phyloP scores from a whole-genome alignment of 768 basidiomycete species.

The Leccinum pellstonianum region DNA sequence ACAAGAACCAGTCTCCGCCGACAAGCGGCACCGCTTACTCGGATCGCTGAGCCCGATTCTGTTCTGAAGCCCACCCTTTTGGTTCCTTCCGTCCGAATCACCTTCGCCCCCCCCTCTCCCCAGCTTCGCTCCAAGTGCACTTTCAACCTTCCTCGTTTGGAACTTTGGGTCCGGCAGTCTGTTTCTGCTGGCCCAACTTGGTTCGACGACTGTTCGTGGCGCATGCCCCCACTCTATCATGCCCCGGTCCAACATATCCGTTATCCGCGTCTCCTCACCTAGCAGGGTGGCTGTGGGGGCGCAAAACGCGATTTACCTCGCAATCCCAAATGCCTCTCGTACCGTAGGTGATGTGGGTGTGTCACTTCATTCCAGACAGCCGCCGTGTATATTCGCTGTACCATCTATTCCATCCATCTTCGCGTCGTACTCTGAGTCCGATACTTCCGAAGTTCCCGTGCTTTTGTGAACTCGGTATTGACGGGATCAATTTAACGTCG shows the following conservation, averaged over 20 bases:
- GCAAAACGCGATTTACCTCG: constrained; percentile 26
- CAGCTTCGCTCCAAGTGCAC: not conserved
- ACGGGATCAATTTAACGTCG: not conserved
- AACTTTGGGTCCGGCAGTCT: constrained; percentile 20
- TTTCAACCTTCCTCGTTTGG: constrained; percentile 32
- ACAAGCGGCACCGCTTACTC: constrained; percentile 25
- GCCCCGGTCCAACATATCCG: constrained; percentile 6
- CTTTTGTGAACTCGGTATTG: not conserved
- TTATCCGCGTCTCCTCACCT: not conserved
- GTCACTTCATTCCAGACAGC: not conserved
- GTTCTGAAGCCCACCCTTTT: constrained; percentile 6
- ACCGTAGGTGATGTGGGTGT: not conserved
- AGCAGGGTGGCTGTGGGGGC: constrained; percentile 20
- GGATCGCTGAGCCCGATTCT: constrained; percentile 14
- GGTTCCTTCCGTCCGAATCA: constrained; percentile 17
- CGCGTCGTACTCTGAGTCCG: not conserved
- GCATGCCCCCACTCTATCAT: not conserved
- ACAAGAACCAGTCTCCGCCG: constrained; percentile 28
- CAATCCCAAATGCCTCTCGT: constrained; percentile 1
- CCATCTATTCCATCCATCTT: constrained; percentile 1
- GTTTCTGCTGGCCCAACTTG: constrained; percentile 14
- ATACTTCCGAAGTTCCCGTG: not conserved
- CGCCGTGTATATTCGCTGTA: not conserved
- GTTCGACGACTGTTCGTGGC: not conserved
- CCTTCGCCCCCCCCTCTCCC: not conserved